Conservation (phyloP, 2,329 filamentous ascomycete species). For the Verticillium nubilum region DNA sequence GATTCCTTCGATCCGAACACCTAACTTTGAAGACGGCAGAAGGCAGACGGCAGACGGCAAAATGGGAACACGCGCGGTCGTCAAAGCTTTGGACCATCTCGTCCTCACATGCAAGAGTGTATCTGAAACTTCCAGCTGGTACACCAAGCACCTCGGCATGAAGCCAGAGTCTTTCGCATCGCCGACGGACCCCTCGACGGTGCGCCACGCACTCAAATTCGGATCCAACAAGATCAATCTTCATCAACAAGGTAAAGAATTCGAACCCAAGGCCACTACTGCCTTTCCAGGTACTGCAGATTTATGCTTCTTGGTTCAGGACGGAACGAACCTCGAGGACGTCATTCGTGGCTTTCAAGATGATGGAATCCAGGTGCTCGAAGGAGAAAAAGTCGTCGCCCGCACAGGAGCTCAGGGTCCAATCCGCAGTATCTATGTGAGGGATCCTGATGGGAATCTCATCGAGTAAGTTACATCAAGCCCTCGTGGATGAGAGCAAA, state of each 20-base stretch:
- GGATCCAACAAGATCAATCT: conserved; percentile 58
- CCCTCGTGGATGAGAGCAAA: no score
- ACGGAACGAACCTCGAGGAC: conserved; percentile 34
- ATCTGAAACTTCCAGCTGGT: conserved; percentile 45
- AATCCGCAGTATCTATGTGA: conserved; percentile 52
- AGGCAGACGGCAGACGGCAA: no score
- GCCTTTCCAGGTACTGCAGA: conserved; percentile 53
- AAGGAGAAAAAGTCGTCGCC: conserved; percentile 44
- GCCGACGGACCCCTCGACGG: conserved; percentile 23
- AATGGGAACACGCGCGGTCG: conserved; percentile 12
- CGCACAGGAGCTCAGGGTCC: conserved; percentile 50
- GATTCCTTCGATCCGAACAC: no score
- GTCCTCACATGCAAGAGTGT: conserved; percentile 53
- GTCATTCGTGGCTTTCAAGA: conserved; percentile 35
- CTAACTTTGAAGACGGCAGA: no score
- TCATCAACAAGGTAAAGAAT: conserved; percentile 51
- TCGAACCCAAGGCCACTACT: conserved; percentile 50
- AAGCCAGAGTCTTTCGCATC: conserved; percentile 44
- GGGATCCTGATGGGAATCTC: conserved; percentile 57
- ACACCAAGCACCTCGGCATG: conserved; percentile 53
- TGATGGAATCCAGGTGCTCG: conserved; percentile 40
- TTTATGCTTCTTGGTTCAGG: conserved; percentile 52
- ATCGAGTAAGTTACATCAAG: conserved; percentile 44
- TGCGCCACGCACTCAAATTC: conserved; percentile 49
- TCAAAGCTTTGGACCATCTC: conserved; percentile 51